These are phyloP conservation scores for Cucumis sativus DNA, from an alignment of 306 rosid genomes.

Conservation along the genomic window DNA sequence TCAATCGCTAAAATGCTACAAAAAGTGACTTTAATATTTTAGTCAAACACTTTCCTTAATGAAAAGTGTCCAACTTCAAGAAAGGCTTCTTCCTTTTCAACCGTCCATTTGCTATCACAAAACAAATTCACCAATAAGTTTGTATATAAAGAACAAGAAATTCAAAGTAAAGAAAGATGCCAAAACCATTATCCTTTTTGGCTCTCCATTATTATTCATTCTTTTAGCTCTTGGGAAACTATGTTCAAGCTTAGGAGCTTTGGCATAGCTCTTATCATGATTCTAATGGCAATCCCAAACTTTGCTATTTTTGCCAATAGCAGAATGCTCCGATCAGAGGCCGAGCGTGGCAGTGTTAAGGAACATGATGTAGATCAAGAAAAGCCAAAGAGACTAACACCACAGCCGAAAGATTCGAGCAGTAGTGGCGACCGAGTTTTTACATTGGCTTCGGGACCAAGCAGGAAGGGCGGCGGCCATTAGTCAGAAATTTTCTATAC, in stretches of 20 bases:
- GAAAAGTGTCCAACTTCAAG: neutral
- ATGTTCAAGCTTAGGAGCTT: neutral
- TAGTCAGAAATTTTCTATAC: slow-evolving; percentile 9
- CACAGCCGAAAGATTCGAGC: neutral
- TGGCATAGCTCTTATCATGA: neutral
- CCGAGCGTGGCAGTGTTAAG: neutral
- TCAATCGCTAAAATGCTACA: neutral
- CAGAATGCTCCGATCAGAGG: neutral
- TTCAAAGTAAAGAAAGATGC: neutral
- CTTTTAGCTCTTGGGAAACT: neutral
- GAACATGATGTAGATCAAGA: neutral
- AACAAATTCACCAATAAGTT: neutral
- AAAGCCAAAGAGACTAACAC: neutral
- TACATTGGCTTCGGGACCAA: slow-evolving; percentile 72
- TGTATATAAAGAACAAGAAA: neutral
- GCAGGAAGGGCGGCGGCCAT: slow-evolving; percentile 79
- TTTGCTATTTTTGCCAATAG: neutral
- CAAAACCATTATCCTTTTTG: neutral
- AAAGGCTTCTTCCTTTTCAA: neutral
- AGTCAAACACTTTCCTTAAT: neutral
- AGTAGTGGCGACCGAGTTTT: slow-evolving; percentile 10
- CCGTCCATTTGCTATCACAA: neutral
- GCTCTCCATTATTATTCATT: neutral
- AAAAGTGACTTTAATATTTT: neutral
- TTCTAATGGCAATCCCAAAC: neutral